phyloP scores from a whole-genome alignment of 768 basidiomycete genomes.

The Tricholoma sp. region DNA sequence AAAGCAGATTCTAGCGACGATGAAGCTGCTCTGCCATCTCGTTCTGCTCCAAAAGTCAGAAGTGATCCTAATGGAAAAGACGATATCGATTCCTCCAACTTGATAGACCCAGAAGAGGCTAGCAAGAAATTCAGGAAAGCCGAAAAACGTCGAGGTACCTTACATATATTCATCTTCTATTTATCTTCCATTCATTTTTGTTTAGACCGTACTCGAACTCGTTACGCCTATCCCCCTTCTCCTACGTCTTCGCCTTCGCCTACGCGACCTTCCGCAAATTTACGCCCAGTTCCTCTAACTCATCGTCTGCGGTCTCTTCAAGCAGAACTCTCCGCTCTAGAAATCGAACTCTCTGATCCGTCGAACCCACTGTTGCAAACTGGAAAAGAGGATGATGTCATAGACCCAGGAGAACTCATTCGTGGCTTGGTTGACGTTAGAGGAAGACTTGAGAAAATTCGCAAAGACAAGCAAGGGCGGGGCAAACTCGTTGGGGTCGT shows the following conservation, averaged over 20 bases:
- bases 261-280: constrained; percentile 23
- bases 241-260: constrained; percentile 45
- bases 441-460: constrained; percentile 61
- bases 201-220: constrained; percentile 46
- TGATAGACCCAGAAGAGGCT: constrained; percentile 66
- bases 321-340: constrained; percentile 74
- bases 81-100: constrained; percentile 63
- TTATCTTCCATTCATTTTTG: not conserved
- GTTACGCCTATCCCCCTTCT: constrained; percentile 70
- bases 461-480: constrained; percentile 60
- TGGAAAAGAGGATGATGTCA: constrained; percentile 53
- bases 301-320: constrained; percentile 64
- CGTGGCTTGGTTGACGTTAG: constrained; percentile 74
- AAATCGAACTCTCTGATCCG: constrained; percentile 77
- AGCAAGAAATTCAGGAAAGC: constrained; percentile 66
- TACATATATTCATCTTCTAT: not conserved
- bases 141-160: constrained; percentile 55
- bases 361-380: constrained; percentile 63
- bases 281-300: constrained; percentile 44
- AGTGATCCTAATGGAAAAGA: constrained; percentile 44
- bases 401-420: constrained; percentile 73
- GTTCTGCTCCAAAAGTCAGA: constrained; percentile 30
- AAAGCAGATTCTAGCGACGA: constrained; percentile 66
- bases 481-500: constrained; percentile 59
- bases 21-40: constrained; percentile 41